phyloP scores from a whole-genome alignment of 2,329 filamentous ascomycete species.

The Fusarium sp. region DNA sequence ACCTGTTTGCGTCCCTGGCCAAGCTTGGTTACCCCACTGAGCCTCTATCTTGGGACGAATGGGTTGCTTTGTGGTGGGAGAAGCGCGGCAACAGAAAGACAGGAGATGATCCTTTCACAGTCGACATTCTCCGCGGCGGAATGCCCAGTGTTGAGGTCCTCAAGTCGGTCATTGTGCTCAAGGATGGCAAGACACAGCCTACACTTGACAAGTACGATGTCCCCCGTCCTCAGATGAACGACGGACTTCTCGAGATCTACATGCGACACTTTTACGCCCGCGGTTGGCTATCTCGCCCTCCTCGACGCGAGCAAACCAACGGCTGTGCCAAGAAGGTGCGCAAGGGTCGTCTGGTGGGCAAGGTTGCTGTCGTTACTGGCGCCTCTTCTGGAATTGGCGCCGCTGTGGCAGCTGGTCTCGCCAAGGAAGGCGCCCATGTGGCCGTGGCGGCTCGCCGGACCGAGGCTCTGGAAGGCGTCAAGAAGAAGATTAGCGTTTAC shows the following conservation, averaged over 20 bases:
- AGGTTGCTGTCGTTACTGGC: conserved; percentile 81
- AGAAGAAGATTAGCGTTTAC: conserved; percentile 67
- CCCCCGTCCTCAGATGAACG: conserved; percentile 76
- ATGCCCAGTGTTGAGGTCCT: conserved; percentile 83
- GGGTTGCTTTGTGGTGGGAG: conserved; percentile 80
- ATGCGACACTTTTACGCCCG: conserved; percentile 83
- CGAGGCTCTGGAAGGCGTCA: conserved; percentile 76
- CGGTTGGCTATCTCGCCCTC: conserved; percentile 78
- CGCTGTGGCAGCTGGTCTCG: conserved; percentile 77
- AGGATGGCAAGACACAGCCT: conserved; percentile 75
- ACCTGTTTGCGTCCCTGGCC: conserved; percentile 73
- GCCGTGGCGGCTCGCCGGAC: conserved; percentile 78
- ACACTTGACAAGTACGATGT: conserved; percentile 66
- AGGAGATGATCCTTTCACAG: conserved; percentile 79
- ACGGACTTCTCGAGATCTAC: conserved; percentile 79
- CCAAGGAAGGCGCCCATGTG: conserved; percentile 77
- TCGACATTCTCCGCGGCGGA: conserved; percentile 82
- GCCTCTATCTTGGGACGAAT: conserved; percentile 76
- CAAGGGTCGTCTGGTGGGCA: conserved; percentile 73
- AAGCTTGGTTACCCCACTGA: conserved; percentile 79
- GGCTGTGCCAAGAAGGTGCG: conserved; percentile 42
- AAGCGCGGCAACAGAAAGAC: conserved; percentile 73
- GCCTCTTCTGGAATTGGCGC: conserved; percentile 85
- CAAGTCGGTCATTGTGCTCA: conserved; percentile 77
- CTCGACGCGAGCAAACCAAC: conserved; percentile 60